Base-by-base conservation (phyloP, 2,329 filamentous ascomycete species). In the Myriosclerotinia scirpicola region DNA sequence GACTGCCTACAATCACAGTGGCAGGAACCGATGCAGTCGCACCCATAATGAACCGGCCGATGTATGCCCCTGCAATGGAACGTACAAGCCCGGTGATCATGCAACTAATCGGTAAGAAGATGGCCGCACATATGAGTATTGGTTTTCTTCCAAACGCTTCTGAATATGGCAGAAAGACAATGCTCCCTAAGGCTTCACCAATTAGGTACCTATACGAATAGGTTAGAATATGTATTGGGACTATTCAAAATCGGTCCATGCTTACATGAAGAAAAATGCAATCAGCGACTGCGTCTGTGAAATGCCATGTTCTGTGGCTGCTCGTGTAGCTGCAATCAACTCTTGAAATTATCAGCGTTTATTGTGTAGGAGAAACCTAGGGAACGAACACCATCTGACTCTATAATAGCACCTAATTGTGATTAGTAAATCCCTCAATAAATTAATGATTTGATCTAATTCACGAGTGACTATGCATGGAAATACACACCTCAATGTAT, bases 1-100 rank as follows among this genome's bases (percentile, higher is more conserved):
- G 77, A 60, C 79, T 81, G 1, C 82, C 81, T 0, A 79, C 77
- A 11, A 80, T 78, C 7, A 83, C 80, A 30, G 81, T 79, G 0
- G 80, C 78, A 2, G 82, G 82, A 15, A 82, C 78, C 5, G 82
- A 80, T 0, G 81, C 82, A 12, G 81, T 72, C 6, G 81, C 69
- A 0, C 82, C 82, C 4, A 79, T 78, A 5, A 80, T 30, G 46
- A 82, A 77, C 7, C 82, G 77, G 34, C 80, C 80, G 2, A 80
- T 54, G n/a, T 79, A 71, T 2, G 80, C 76, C 0, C 74, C 77
- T 0, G 76, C 68, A 2, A 81, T 66, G 0, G 75, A 77, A 6
- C 74, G 78, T 1, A 77, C 74, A 0, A 77, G 69, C 2, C 77
- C 80, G 11, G 80, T 77, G 5, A 82, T 67, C 3, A 81, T 46